Percentiles rank a stretch among this genome's conserved stretches.
Evolutionary conservation across 345 rosid species (phyloP).

Genomic region (Salix purpurea): DNA sequence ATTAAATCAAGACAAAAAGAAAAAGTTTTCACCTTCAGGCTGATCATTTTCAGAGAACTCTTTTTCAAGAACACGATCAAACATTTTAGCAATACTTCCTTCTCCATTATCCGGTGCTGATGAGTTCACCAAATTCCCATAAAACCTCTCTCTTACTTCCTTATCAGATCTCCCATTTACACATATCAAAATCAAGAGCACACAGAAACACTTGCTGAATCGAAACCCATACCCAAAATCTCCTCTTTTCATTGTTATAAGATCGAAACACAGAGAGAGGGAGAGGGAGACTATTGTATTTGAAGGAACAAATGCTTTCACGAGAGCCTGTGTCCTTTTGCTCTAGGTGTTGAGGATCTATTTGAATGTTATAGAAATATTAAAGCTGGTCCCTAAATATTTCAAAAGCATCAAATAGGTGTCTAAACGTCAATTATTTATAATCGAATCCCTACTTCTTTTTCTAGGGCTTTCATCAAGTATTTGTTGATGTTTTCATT

Average conservation of each 20-base stretch:
- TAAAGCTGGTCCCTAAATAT: neutral
- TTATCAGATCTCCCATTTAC: conserved; percentile 70
- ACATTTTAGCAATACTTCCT: conserved; percentile 86
- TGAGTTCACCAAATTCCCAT: conserved; percentile 74
- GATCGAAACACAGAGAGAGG: neutral
- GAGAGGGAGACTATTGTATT: neutral
- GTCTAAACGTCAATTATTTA: neutral
- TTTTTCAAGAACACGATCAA: conserved; percentile 89
- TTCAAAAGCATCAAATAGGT: neutral
- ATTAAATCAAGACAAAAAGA: neutral
- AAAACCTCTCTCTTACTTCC: conserved; percentile 83
- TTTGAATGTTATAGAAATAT: neutral
- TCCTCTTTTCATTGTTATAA: neutral
- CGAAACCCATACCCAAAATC: neutral
- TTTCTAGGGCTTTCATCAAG: too few species aligned
- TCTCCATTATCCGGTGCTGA: conserved; percentile 59
- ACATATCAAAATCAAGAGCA: conserved; percentile 27
- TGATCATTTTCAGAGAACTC: conserved; percentile 92
- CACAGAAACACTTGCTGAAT: conserved; percentile 15
- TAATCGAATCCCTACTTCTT: neutral
- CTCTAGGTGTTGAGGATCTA: neutral
- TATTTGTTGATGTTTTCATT: neutral
- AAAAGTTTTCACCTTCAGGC: conserved; percentile 57
- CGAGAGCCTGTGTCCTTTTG: neutral
- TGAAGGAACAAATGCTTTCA: neutral